These are phyloP conservation scores for Cyberlindnera mrakii DNA, from an alignment of 805 yeast species.

Conservation along the genomic window DNA sequence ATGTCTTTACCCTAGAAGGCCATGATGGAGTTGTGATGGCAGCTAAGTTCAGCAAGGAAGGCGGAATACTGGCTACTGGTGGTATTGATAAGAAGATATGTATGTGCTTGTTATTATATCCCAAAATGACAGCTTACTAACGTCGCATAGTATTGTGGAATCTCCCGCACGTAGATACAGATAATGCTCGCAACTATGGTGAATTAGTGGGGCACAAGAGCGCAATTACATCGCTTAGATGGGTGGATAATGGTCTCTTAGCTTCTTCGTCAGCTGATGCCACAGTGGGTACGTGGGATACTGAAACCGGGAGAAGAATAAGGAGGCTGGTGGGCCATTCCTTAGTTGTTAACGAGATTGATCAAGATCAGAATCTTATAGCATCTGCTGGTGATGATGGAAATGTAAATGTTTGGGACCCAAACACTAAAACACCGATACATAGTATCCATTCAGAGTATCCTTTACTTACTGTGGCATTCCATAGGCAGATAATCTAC, in stretches of 20 bases:
- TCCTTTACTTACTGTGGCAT: slow-evolving; percentile 53
- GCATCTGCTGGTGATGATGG: slow-evolving; percentile 70
- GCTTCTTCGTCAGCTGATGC: slow-evolving; percentile 56
- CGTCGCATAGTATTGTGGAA: slow-evolving; percentile 16
- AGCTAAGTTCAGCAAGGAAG: slow-evolving; percentile 45
- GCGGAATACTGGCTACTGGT: slow-evolving; percentile 52
- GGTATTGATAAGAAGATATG: slow-evolving; percentile 49
- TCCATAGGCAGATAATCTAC: slow-evolving; percentile 39
- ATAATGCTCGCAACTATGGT: slow-evolving; percentile 34
- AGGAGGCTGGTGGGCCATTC: slow-evolving; percentile 50
- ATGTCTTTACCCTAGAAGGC: slow-evolving; percentile 36
- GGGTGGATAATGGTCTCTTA: slow-evolving; percentile 43
- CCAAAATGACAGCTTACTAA: not conserved
- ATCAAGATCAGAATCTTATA: slow-evolving; percentile 27
- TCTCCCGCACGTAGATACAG: slow-evolving; percentile 18
- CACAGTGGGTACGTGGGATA: slow-evolving; percentile 59
- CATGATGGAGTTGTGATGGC: slow-evolving; percentile 50
- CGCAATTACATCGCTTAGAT: slow-evolving; percentile 54
- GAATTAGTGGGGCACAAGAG: slow-evolving; percentile 50
- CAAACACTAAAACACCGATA: slow-evolving; percentile 42
- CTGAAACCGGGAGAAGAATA: slow-evolving; percentile 45
- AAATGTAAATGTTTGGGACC: slow-evolving; percentile 55
- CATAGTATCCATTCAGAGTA: slow-evolving; percentile 38
- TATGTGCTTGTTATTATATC: not conserved
- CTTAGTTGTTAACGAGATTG: slow-evolving; percentile 51